Evolutionary conservation across 2,329 filamentous ascomycete genomes (phyloP).

Genomic region (Sclerotinia spermophila): DNA sequence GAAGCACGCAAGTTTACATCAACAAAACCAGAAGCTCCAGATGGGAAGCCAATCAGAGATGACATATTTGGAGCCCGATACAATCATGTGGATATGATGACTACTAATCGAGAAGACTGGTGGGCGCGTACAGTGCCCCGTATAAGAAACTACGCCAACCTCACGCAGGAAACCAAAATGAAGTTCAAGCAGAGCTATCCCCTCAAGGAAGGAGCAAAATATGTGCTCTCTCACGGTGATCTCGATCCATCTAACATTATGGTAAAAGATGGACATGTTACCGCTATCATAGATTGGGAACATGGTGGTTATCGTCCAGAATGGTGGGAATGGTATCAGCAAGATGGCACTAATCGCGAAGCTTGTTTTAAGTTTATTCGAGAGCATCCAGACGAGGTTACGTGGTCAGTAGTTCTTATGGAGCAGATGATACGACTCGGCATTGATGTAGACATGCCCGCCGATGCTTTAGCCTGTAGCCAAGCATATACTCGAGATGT

Average conservation of each 20-base stretch:
- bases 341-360: fast-evolving
- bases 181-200: background rate
- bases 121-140: conserved; percentile 3
- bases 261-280: conserved; percentile 9
- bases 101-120: background rate
- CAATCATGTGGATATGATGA: background rate
- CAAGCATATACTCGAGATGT: fast-evolving
- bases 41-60: background rate
- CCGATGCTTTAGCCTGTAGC: fast-evolving
- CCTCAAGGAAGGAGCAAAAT: background rate
- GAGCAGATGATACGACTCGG: background rate
- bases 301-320: background rate
- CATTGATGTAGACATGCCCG: background rate
- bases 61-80: fast-evolving
- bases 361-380: fast-evolving
- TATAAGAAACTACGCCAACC: fast-evolving
- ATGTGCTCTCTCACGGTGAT: conserved; percentile 12
- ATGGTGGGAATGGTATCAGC: background rate
- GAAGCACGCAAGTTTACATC: conserved; percentile 5
- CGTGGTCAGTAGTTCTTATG: fast-evolving
- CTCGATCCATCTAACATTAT: background rate
- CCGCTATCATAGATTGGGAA: conserved; percentile 10
- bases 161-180: background rate
- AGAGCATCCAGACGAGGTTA: background rate
- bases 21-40: conserved; percentile 1